Evolutionary conservation across 2,329 filamentous ascomycete species (phyloP), one percentile per base, ranked within the genome.

Genomic region (Ascochyta lentis): DNA sequence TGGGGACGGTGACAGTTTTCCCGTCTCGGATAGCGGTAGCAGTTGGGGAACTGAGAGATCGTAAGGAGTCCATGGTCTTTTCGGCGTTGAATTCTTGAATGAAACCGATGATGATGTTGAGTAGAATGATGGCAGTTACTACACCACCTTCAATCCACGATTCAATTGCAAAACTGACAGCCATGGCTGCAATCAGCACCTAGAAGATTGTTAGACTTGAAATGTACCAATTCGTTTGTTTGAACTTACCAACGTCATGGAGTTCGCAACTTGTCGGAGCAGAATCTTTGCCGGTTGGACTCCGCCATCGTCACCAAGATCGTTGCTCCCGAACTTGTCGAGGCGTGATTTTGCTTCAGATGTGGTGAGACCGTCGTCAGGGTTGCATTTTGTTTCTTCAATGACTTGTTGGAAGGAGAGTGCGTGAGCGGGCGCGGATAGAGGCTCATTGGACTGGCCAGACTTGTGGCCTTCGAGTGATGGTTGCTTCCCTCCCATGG

Each of bases 241-340:
- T 33, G 16, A 9, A 61, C 61, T 68, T 71, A 88, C 87, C 72
- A 90, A 74, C 64, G 89, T 89, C 89, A 92, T 92, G 54, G 89
- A 89, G 80, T 92, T 92, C 71, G 87, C 85, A 19, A 91, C 76
- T 71, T 92, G 89, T 67, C 89, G 87, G 54, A 89, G 78, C 45
- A 93, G 78, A 46, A 92, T 90, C 68, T 89, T 93, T 66, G 82
- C 89, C 80, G 90, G 88, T 83, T 71, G 84, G 45, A 93, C 86
- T 38, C 85, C 85, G 39, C 84, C 87, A 44, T 84, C 88, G 13
- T 91, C 84, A 40, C 92, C 86, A 31, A 93, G 80, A 71, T 91
- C 88, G 77, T 92, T 92, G 33, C 75, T 81, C 49, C 88, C 88
- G 68, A 88, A 86, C 57, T 72, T 67, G n/a, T 68, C 61, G 24